phyloP scores from a whole-genome alignment of 163 green algal species.

The Scenedesmus sp. region DNA sequence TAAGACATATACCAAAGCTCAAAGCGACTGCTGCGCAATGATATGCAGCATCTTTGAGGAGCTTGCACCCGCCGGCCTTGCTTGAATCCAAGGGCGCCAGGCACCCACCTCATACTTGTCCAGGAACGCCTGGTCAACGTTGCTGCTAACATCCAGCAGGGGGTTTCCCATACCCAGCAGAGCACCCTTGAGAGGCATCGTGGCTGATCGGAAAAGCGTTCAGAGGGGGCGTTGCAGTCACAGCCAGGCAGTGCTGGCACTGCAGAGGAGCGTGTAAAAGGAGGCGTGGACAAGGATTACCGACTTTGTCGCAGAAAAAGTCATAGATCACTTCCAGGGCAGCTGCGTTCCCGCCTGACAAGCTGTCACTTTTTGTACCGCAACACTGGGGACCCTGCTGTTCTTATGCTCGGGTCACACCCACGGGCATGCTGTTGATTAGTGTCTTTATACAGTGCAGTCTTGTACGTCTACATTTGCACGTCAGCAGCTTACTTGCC shows the following conservation, averaged over 20 bases:
- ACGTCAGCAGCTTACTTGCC: neutral
- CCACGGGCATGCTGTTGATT: neutral
- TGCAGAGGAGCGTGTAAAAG: neutral
- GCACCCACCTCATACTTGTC: constrained; percentile 94
- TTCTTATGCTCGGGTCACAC: neutral
- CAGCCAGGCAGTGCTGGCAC: neutral
- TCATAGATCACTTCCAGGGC: neutral
- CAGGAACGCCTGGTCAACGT: constrained; percentile 89
- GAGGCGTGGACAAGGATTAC: too few species aligned
- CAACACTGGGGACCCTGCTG: neutral
- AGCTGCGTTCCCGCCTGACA: neutral
- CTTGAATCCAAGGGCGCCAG: neutral
- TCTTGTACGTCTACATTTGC: neutral
- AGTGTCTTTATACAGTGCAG: neutral
- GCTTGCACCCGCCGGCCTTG: neutral
- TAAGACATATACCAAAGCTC: neutral
- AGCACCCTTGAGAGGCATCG: constrained; percentile 57
- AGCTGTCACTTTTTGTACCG: neutral
- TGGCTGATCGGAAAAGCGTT: constrained; percentile 8
- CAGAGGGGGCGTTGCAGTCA: neutral
- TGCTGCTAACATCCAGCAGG: constrained; percentile 94
- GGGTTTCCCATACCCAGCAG: constrained; percentile 91
- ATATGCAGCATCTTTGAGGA: neutral
- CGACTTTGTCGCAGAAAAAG: neutral
- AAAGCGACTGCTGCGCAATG: neutral